A percentile compares a stretch with the other conserved stretches of the same genome.
Evolutionary conservation across 768 basidiomycete species (phyloP).

Genomic region (Mycena maculata): DNA sequence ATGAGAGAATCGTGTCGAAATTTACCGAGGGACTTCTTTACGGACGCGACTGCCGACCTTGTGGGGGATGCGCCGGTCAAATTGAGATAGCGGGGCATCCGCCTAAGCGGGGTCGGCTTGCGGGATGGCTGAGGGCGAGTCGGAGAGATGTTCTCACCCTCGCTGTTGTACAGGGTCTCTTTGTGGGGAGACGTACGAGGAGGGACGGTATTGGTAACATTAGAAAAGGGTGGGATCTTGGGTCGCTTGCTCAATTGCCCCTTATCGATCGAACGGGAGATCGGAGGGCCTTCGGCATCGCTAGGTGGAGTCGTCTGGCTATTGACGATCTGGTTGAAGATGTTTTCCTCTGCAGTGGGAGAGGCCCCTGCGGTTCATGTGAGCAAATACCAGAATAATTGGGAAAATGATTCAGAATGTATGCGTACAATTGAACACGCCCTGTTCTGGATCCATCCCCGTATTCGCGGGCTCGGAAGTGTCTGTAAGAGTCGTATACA

Average conservation of each 20-base stretch:
- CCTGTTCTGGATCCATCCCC: not conserved
- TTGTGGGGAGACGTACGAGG: not conserved
- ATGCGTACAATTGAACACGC: not conserved
- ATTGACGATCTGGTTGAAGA: not conserved
- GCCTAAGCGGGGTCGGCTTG: not conserved
- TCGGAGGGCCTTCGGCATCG: not conserved
- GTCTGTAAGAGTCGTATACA: not conserved
- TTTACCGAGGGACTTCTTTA: not conserved
- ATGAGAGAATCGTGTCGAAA: too few species aligned
- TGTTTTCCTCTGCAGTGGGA: not conserved
- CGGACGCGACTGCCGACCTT: not conserved
- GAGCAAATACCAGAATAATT: not conserved
- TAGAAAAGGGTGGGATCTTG: not conserved
- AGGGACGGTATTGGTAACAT: constrained; percentile 16
- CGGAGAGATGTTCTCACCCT: constrained; percentile 10
- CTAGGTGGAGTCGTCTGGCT: not conserved
- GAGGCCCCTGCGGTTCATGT: not conserved
- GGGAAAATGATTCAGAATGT: not conserved
- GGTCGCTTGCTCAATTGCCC: not conserved
- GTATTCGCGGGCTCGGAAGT: not conserved
- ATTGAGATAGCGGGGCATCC: constrained; percentile 5
- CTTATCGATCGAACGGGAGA: not conserved
- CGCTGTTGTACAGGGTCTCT: not conserved
- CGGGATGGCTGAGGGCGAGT: not conserved
- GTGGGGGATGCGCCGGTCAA: not conserved